Evolutionary conservation across 495 filamentous ascomycete species (phyloP).

Genomic region (Antarctomyces pellizariae): DNA sequence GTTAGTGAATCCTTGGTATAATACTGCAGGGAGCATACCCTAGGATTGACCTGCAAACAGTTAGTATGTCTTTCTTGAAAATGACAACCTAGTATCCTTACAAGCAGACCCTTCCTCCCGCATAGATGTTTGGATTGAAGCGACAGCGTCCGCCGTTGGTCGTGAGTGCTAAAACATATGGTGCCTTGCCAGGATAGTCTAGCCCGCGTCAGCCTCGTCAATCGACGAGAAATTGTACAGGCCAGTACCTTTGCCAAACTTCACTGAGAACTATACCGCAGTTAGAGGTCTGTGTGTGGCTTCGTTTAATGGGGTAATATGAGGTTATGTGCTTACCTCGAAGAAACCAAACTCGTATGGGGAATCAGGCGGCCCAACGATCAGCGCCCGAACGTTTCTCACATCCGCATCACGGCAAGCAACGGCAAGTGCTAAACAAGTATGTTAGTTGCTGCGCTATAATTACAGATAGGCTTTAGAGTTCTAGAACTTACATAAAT

Average conservation of each 20-base stretch:
- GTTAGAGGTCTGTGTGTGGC: no score
- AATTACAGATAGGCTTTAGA: no score
- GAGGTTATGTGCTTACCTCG: conserved; percentile 32
- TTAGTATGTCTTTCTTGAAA: conserved; percentile 6
- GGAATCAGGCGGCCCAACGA: conserved; percentile 83
- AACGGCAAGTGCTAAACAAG: conserved; percentile 49
- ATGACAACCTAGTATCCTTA: conserved; percentile 28
- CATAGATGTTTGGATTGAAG: conserved; percentile 96
- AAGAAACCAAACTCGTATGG: conserved; percentile 97
- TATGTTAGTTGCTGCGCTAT: conserved; percentile 5
- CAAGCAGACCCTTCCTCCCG: conserved; percentile 78
- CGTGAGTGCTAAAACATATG: conserved; percentile 48
- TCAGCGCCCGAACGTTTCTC: conserved; percentile 65
- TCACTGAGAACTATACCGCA: conserved; percentile 39
- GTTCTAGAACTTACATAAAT: conserved; percentile 69
- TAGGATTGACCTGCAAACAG: conserved; percentile 48
- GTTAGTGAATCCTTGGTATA: conserved; percentile 2
- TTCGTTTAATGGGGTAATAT: no score
- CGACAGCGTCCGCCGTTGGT: conserved; percentile 72
- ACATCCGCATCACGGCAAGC: conserved; percentile 70
- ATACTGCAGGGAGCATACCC: conserved; percentile 29
- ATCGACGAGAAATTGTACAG: conserved; percentile 16
- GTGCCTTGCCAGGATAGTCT: conserved; percentile 81
- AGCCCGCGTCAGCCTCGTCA: conserved; percentile 4
- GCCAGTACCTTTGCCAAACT: conserved; percentile 36